Percentiles rank a stretch among this genome's conserved stretches.
phyloP scores from a whole-genome alignment of 1,284 basidiomycete genomes.

The Wallemia ichthyophaga region DNA sequence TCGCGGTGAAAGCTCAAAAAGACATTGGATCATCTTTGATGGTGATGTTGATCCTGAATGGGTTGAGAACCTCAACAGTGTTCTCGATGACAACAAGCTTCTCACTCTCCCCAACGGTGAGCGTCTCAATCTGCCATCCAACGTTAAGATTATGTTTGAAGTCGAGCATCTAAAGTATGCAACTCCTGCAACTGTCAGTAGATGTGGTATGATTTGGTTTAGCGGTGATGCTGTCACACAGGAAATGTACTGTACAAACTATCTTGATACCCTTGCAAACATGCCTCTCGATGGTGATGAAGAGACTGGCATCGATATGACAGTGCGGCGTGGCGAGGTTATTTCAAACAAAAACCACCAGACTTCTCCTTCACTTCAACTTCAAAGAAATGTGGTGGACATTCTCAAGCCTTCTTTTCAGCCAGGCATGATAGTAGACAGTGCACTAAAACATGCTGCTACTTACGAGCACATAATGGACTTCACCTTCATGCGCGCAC shows the following conservation, averaged over 20 bases:
- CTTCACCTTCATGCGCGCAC: constrained; percentile 66
- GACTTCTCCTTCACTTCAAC: constrained; percentile 31
- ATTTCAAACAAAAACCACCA: constrained; percentile 21
- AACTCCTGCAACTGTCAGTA: constrained; percentile 91
- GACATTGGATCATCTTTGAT: constrained; percentile 99
- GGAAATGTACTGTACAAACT: constrained; percentile 69
- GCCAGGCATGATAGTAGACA: constrained; percentile 46
- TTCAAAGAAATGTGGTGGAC: constrained; percentile 46
- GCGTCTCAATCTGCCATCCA: constrained; percentile 79
- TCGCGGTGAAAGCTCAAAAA: constrained; percentile 78
- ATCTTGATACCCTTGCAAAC: constrained; percentile 44
- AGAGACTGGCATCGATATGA: constrained; percentile 20
- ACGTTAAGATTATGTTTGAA: constrained; percentile 98
- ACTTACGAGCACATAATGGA: constrained; percentile 94
- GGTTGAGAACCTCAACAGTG: constrained; percentile 99
- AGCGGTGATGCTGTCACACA: constrained; percentile 81
- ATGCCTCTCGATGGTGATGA: constrained; percentile 69
- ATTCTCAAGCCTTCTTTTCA: constrained; percentile 58
- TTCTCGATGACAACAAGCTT: constrained; percentile 95
- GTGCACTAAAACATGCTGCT: constrained; percentile 46
- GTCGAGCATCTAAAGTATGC: constrained; percentile 95
- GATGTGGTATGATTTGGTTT: constrained; percentile 99
- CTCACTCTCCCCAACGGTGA: constrained; percentile 94
- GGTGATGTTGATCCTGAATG: constrained; percentile 99
- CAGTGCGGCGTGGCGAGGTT: constrained; percentile 28